phyloP scores from a whole-genome alignment of 2,329 filamentous ascomycete species.

The Triangularia verruculosa region DNA sequence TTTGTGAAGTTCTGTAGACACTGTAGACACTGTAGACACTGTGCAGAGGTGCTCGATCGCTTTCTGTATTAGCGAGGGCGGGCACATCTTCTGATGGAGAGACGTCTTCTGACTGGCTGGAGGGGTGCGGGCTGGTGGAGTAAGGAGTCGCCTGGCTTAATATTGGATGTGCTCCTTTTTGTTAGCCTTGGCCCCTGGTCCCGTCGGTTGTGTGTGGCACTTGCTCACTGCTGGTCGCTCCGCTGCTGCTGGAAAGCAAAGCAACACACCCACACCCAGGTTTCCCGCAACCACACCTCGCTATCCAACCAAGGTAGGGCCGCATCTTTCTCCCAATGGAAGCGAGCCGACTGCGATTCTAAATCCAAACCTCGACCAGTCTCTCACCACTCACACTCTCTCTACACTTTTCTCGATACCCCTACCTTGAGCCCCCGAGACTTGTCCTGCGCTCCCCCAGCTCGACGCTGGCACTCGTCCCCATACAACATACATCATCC shows the following conservation, averaged over 20 bases:
- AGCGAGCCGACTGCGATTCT: slow-evolving; percentile 17
- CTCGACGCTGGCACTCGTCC: slow-evolving; percentile 24
- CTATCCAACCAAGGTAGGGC: slow-evolving; percentile 11
- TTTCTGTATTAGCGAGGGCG: slow-evolving; percentile 10
- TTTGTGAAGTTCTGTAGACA: background rate
- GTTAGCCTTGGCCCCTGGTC: slow-evolving; percentile 20
- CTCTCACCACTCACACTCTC: slow-evolving; percentile 4
- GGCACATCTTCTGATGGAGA: slow-evolving; percentile 11
- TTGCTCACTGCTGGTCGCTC: slow-evolving; percentile 9
- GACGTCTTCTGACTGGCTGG: slow-evolving; percentile 19
- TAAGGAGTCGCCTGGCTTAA: slow-evolving; percentile 17
- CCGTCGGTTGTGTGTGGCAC: slow-evolving; percentile 16
- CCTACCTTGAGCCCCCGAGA: slow-evolving; percentile 3
- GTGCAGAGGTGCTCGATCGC: background rate
- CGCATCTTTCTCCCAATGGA: slow-evolving; percentile 22
- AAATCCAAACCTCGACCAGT: slow-evolving; percentile 11
- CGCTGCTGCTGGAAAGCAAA: slow-evolving; percentile 16
- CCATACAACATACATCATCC: slow-evolving; percentile 12
- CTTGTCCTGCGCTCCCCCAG: slow-evolving; percentile 19
- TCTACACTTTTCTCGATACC: background rate
- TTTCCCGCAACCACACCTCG: background rate
- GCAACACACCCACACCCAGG: slow-evolving; percentile 4
- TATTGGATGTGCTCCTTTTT: slow-evolving; percentile 26
- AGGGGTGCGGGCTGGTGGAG: slow-evolving; percentile 5
- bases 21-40: background rate